phyloP scores from a whole-genome alignment of 805 yeast species.

The Nakazawaea ernobii region DNA sequence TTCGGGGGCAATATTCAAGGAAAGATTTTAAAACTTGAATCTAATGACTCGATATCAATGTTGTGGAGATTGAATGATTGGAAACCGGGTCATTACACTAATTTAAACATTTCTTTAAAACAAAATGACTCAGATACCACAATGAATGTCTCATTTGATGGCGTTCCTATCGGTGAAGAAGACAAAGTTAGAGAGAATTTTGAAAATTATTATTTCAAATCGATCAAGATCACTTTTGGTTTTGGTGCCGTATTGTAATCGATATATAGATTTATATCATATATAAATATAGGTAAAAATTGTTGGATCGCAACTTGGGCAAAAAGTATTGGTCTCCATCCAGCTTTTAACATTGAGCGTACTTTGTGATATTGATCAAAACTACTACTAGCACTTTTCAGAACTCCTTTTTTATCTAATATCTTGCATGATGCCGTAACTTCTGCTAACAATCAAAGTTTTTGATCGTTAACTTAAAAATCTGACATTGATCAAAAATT shows the following conservation, averaged over 20 bases:
- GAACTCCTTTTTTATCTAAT: no score
- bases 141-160: slow-evolving; percentile 71
- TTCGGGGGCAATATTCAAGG: slow-evolving; percentile 89
- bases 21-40: slow-evolving; percentile 52
- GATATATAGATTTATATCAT: neutral
- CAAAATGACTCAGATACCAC: slow-evolving; percentile 84
- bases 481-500: no score
- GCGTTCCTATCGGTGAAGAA: slow-evolving; percentile 95
- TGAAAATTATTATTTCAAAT: slow-evolving; percentile 81
- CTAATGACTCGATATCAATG: slow-evolving; percentile 57
- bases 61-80: slow-evolving; percentile 87
- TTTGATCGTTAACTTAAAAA: no score
- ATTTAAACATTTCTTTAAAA: slow-evolving; percentile 56
- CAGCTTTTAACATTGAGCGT: no score
- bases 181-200: slow-evolving; percentile 81
- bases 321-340: no score
- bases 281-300: neutral
- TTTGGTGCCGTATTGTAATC: slow-evolving; percentile 80
- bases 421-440: no score
- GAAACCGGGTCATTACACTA: slow-evolving; percentile 80
- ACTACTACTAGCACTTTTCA: no score
- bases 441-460: no score
- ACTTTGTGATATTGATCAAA: no score
- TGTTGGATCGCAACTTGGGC: no score
- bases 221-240: slow-evolving; percentile 90